phyloP scores from a whole-genome alignment of 2,329 filamentous ascomycete genomes.

The Tolypocladium paradoxum region DNA sequence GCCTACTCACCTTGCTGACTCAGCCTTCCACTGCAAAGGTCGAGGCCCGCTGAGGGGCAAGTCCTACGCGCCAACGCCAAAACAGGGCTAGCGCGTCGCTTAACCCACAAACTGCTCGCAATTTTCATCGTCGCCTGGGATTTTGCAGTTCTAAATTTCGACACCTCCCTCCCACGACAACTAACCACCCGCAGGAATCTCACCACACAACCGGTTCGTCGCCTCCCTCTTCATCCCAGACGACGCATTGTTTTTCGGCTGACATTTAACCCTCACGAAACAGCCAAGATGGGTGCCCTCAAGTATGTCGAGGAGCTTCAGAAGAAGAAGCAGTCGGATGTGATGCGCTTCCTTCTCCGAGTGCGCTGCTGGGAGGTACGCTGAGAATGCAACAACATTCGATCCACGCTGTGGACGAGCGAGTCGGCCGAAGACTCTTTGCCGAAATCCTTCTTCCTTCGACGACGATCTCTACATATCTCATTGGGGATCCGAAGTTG shows the following conservation, averaged over 20 bases:
- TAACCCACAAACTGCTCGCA: slow-evolving; percentile 26
- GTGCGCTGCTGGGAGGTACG: slow-evolving; percentile 99
- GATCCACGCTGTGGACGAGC: slow-evolving; percentile 23
- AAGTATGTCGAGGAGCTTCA: slow-evolving; percentile 99
- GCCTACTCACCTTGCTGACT: slow-evolving; percentile 2
- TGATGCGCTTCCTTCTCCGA: slow-evolving; percentile 98
- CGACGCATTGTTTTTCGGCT: background rate
- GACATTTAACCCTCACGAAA: slow-evolving; percentile 4
- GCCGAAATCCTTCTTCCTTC: slow-evolving; percentile 6
- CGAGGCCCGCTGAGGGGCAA: slow-evolving; percentile 15
- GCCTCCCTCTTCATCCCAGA: background rate
- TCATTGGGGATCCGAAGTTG: background rate
- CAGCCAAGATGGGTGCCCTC: slow-evolving; percentile 92
- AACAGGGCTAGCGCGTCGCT: slow-evolving; percentile 20
- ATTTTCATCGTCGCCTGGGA: slow-evolving; percentile 24
- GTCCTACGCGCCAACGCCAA: slow-evolving; percentile 14
- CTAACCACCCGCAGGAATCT: slow-evolving; percentile 27
- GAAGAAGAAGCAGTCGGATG: slow-evolving; percentile 99
- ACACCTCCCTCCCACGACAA: slow-evolving; percentile 18
- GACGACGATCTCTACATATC: background rate
- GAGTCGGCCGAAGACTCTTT: slow-evolving; percentile 6
- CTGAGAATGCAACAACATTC: slow-evolving; percentile 33
- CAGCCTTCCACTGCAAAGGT: background rate
- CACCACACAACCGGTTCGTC: slow-evolving; percentile 26
- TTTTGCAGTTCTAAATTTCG: slow-evolving; percentile 16